Base-by-base conservation (phyloP, 2,329 filamentous ascomycete species). In the Pseudovirgaria hyperparasitica region DNA sequence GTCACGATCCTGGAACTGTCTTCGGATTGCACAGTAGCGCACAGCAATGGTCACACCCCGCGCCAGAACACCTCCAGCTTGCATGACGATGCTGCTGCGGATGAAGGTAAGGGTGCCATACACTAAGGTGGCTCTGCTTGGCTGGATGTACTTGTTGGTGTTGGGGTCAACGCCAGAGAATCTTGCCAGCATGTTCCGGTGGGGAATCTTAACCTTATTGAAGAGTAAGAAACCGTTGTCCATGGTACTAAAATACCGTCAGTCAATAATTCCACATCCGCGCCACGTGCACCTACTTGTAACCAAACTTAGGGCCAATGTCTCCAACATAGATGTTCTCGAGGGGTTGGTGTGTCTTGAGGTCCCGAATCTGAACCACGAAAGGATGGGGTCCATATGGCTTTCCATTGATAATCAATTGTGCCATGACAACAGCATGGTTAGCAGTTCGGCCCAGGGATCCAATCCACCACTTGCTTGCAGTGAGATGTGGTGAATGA, bases 401-500 rank as follows among this genome's bases (percentile, higher is more conserved):
- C 54, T 78, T 80, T 38, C 76, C 77, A 33, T 62, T 58, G 34
- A 84, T 66, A 35, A 75, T 67, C 16, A 86, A 62, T 53, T 85
- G 79, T 1, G 81, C 80, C 65, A 86, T 82, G 4, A 86, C 77
- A 2, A 82, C 72, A 2, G 80, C 80, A 44, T 82, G 67, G 47
- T 82, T 86, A 23, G 81, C 80, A 3, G 75, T 76, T 40, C 76
- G 67, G 27, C 80, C 81, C 4, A 86, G 63, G 8, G 77, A 80
- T 2, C 81, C 81, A 40, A 84, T 84, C 81, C 81, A 86, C 79
- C 79, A 87, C 48, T 87, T 87, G 18, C 76, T 77, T 0, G 79
- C 70, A 2, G 80, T 85, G 30, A 85, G 61, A 34, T 72, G 63
- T 7, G 80, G 80, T 1, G 76, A 82, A 52, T 85, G 72, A 19